Percentiles rank a stretch among this genome's conserved stretches.
These are phyloP conservation scores for Alternaria dauci DNA, from an alignment of 2,329 filamentous ascomycete species.

Conservation along the genomic window DNA sequence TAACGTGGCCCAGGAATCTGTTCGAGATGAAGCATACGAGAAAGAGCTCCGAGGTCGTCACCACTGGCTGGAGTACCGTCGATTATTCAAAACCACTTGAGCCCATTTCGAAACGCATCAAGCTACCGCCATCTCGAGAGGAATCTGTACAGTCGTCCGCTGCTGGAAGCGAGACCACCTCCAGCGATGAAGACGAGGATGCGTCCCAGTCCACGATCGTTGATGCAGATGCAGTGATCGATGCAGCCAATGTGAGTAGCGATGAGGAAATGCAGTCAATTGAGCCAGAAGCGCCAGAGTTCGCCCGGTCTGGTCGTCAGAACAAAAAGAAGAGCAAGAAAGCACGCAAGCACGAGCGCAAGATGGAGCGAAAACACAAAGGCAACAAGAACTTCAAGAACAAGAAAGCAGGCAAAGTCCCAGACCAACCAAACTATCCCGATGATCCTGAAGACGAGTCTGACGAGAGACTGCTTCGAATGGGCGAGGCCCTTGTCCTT, in stretches of 20 bases:
- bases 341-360: slow-evolving; percentile 40
- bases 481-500: slow-evolving; percentile 84
- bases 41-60: slow-evolving; percentile 65
- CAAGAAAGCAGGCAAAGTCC: slow-evolving; percentile 40
- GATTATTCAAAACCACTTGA: slow-evolving; percentile 68
- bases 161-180: slow-evolving; percentile 36
- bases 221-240: slow-evolving; percentile 39
- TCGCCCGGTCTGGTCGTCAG: slow-evolving; percentile 39
- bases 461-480: slow-evolving; percentile 73
- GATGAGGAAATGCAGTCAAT: slow-evolving; percentile 48
- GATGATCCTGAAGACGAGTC: slow-evolving; percentile 51
- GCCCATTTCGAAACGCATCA: slow-evolving; percentile 60
- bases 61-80: slow-evolving; percentile 73
- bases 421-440: slow-evolving; percentile 40
- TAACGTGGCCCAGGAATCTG: slow-evolving; percentile 52
- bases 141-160: slow-evolving; percentile 47
- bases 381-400: slow-evolving; percentile 48
- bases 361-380: slow-evolving; percentile 38
- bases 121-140: slow-evolving; percentile 39
- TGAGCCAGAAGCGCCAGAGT: slow-evolving; percentile 30
- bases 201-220: slow-evolving; percentile 31
- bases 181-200: slow-evolving; percentile 49
- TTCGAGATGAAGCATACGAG: slow-evolving; percentile 78
- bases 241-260: slow-evolving; percentile 45
- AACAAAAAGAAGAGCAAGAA: slow-evolving; percentile 48